Evolutionary conservation across 2,329 filamentous ascomycete genomes (phyloP).

Genomic region (Diplodia scrobiculata): DNA sequence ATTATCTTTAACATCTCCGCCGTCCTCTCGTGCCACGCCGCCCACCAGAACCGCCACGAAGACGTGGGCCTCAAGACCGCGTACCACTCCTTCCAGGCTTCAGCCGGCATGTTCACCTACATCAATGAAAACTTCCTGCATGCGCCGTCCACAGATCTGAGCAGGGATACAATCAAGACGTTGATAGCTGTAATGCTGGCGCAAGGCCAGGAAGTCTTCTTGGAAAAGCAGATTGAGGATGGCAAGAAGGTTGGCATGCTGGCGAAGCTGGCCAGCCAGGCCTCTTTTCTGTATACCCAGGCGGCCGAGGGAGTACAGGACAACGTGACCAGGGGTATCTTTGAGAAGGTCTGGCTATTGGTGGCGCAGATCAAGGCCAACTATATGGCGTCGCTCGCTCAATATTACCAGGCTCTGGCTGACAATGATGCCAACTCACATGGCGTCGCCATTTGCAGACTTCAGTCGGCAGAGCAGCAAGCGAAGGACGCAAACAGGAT

Average conservation of each 20-base stretch:
- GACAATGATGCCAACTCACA: constrained; percentile 88
- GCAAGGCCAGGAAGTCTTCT: constrained; percentile 93
- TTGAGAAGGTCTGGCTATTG: constrained; percentile 90
- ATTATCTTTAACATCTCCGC: constrained; percentile 99
- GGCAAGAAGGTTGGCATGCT: constrained; percentile 89
- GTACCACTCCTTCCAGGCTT: constrained; percentile 97
- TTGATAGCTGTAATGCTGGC: constrained; percentile 91
- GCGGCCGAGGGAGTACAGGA: constrained; percentile 89
- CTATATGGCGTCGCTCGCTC: constrained; percentile 80
- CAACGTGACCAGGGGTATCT: constrained; percentile 85
- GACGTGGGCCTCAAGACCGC: constrained; percentile 92
- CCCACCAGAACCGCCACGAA: constrained; percentile 86
- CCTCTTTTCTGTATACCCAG: constrained; percentile 83
- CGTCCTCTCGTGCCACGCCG: constrained; percentile 92
- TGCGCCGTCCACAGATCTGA: constrained; percentile 93
- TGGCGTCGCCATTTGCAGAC: constrained; percentile 77
- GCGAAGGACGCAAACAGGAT: constrained; percentile 76
- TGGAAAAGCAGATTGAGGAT: constrained; percentile 93
- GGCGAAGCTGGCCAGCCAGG: constrained; percentile 90
- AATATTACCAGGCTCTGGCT: constrained; percentile 89
- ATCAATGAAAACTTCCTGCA: constrained; percentile 99
- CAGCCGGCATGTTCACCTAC: constrained; percentile 99
- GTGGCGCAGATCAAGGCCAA: constrained; percentile 84
- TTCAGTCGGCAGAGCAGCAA: constrained; percentile 76
- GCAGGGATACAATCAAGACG: constrained; percentile 91